Evolutionary conservation across 768 basidiomycete genomes (phyloP).

Genomic region (Amylocystis lapponica): DNA sequence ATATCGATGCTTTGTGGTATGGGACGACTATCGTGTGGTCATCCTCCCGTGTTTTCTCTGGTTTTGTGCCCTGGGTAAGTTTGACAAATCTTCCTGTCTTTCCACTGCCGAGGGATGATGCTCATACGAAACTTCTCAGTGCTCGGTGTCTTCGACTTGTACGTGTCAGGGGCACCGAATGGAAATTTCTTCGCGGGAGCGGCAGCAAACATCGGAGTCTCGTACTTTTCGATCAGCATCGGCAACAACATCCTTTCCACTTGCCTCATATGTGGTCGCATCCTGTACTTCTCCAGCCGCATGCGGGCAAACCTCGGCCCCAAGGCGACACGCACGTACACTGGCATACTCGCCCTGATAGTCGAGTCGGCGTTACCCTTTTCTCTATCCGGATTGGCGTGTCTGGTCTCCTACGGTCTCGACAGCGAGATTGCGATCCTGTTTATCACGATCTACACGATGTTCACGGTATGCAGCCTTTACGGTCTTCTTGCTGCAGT

Average conservation of each 20-base stretch:
- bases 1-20: constrained; percentile 10
- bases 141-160: constrained; percentile 13
- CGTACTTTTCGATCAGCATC: constrained; percentile 12
- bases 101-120: too few relatives aligned
- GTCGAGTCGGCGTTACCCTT: constrained; percentile 19
- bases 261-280: constrained; percentile 13
- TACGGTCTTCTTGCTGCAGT: not conserved
- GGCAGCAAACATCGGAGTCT: constrained; percentile 8
- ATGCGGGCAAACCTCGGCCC: not conserved
- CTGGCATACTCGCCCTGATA: constrained; percentile 10
- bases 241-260: constrained; percentile 14
- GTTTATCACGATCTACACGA: constrained; percentile 14
- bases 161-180: constrained; percentile 8
- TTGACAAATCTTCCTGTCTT: too few relatives aligned
- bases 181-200: constrained; percentile 14
- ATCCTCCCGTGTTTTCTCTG: constrained; percentile 4
- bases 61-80: constrained; percentile 6
- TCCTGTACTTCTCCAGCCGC: constrained; percentile 10
- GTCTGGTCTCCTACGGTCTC: constrained; percentile 15
- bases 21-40: constrained; percentile 4
- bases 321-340: constrained; percentile 8
- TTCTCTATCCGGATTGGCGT: constrained; percentile 13
- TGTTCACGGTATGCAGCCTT: constrained; percentile 12
- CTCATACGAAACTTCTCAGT: not conserved
- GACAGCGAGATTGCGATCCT: constrained; percentile 11